These are phyloP conservation scores for Solanum tacnaense DNA, from an alignment of 257 asterid genomes.

Conservation along the genomic window DNA sequence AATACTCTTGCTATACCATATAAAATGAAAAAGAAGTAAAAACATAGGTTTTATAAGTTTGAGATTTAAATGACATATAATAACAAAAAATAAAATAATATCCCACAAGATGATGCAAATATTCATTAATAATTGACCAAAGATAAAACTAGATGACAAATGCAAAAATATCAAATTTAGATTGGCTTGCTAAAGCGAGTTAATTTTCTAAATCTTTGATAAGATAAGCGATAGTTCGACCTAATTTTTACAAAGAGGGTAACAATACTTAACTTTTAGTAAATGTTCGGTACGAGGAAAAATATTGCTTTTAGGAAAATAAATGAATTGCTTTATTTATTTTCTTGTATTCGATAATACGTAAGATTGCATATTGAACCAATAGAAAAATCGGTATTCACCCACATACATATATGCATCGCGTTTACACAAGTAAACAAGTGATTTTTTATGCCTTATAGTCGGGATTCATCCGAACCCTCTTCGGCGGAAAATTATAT, in stretches of 20 bases:
- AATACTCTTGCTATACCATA: no score
- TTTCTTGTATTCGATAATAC: no score
- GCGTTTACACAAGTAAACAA: no score
- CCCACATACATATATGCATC: no score
- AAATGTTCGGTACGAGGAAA: no score
- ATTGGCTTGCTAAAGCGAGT: neutral
- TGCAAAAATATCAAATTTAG: neutral
- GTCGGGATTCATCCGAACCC: no score
- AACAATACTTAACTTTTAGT: neutral
- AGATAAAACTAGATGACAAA: neutral
- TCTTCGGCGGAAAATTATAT: rapidly evolving
- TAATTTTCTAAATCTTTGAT: neutral
- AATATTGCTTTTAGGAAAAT: no score
- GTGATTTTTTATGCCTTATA: no score
- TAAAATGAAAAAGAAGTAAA: neutral
- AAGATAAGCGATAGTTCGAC: neutral
- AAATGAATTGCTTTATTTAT: no score
- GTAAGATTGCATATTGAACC: neutral
- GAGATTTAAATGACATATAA: neutral
- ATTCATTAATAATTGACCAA: neutral
- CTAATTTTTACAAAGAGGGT: neutral
- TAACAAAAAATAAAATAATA: no score
- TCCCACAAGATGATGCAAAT: neutral
- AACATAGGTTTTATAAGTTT: neutral
- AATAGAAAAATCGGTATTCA: neutral